Evolutionary conservation across 2,329 filamentous ascomycete species (phyloP).

Genomic region (Claviceps arundinis): DNA sequence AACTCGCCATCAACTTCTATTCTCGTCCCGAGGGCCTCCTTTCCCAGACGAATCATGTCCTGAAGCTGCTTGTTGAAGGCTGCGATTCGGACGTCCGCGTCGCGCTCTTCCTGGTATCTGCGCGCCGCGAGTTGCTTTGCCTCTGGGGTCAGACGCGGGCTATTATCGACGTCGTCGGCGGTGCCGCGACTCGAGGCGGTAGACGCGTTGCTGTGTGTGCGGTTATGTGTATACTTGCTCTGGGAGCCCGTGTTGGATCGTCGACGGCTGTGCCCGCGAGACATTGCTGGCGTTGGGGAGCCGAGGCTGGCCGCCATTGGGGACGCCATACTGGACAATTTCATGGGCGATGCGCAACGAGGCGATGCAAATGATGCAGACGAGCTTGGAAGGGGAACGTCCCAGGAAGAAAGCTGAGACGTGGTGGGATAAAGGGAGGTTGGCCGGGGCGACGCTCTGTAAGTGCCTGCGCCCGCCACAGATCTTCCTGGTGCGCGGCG

Average conservation of each 20-base stretch:
- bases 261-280: constrained; percentile 9
- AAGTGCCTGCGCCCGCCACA: constrained; percentile 7
- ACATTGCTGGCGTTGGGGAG: constrained; percentile 11
- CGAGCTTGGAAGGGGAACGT: constrained; percentile 14
- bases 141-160: constrained; percentile 46
- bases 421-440: constrained; percentile 24
- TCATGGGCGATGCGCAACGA: constrained; percentile 26
- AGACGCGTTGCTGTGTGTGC: constrained; percentile 32
- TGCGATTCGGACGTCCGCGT: constrained; percentile 66
- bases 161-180: constrained; percentile 16
- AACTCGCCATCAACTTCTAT: constrained; percentile 49
- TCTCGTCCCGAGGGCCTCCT: constrained; percentile 68
- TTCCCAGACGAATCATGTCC: constrained; percentile 80
- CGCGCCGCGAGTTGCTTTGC: constrained; percentile 62
- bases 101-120: constrained; percentile 58
- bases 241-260: constrained; percentile 5
- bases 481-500: constrained; percentile 17
- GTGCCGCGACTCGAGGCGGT: constrained; percentile 21
- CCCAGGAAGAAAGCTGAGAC: constrained; percentile 5
- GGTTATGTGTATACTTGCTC: constrained; percentile 21
- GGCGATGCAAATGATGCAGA: constrained; percentile 20
- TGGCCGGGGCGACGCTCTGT: not conserved
- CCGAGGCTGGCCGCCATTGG: constrained; percentile 10
- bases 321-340: constrained; percentile 24
- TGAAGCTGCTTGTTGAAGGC: constrained; percentile 67